Evolutionary conservation across 495 filamentous ascomycete genomes (phyloP).

Genomic region (Jackrogersella multiformis): DNA sequence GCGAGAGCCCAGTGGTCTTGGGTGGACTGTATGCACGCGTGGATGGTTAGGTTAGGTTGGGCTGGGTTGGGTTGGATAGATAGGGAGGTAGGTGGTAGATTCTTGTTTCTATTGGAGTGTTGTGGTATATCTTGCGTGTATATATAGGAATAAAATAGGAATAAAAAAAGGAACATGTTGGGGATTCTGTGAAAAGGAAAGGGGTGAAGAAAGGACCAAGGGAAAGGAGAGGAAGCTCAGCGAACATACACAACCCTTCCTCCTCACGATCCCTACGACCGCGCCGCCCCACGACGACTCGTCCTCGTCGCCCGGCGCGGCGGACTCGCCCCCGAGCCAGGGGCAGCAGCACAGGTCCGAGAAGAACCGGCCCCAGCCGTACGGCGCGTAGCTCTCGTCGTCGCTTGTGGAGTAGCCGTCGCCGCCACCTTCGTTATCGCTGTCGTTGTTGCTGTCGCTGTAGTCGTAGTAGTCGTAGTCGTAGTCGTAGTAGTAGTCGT

Average conservation of each 20-base stretch:
- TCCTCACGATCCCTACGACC: constrained; percentile 17
- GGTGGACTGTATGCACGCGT: not conserved
- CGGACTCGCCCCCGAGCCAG: not conserved
- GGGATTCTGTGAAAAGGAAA: too few relatives aligned
- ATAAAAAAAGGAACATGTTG: too few relatives aligned
- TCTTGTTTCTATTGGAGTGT: not conserved
- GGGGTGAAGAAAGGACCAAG: not conserved
- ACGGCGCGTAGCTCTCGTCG: constrained; percentile 3
- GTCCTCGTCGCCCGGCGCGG: not conserved
- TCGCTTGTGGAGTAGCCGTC: not conserved
- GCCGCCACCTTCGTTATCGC: not conserved
- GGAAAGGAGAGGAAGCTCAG: not conserved
- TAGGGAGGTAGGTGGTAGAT: too few relatives aligned
- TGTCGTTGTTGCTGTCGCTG: too few relatives aligned
- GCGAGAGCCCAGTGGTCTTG: constrained; percentile 33
- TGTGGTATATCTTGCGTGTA: not conserved
- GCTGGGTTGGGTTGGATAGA: too few relatives aligned
- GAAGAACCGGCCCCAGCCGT: constrained; percentile 13
- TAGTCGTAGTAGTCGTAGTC: not conserved
- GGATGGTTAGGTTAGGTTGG: too few relatives aligned
- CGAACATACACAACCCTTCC: constrained; percentile 37
- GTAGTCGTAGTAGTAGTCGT: not conserved
- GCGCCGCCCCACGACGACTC: constrained; percentile 16
- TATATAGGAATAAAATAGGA: not conserved
- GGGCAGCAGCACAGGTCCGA: constrained; percentile 7